Evolutionary conservation across 2,329 filamentous ascomycete species (phyloP).

Genomic region (Arthroderma sp.): DNA sequence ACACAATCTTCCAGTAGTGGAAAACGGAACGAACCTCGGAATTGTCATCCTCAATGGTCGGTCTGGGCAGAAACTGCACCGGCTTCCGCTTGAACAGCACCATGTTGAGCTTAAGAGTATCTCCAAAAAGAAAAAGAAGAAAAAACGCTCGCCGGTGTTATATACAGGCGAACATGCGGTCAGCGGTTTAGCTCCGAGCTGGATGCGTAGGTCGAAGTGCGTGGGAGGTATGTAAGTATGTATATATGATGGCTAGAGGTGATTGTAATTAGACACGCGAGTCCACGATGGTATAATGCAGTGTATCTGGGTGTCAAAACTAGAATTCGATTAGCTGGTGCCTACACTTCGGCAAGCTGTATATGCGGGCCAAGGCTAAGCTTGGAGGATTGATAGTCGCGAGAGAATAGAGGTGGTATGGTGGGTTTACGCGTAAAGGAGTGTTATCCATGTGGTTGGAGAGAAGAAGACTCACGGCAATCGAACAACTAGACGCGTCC

Average conservation of each 20-base stretch:
- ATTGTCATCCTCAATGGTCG: slow-evolving; percentile 64
- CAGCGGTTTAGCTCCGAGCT: not conserved
- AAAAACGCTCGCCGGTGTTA: too few species aligned
- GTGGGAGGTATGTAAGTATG: not conserved
- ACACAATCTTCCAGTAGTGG: too few species aligned
- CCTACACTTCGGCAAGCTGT: not conserved
- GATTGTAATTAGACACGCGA: not conserved
- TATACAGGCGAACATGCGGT: too few species aligned
- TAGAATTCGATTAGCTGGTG: not conserved
- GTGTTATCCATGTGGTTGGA: not conserved
- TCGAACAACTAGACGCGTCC: too few species aligned
- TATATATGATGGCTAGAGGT: not conserved
- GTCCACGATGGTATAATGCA: not conserved
- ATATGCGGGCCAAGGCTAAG: not conserved
- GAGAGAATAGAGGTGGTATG: not conserved
- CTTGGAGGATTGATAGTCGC: not conserved
- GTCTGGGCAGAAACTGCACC: slow-evolving; percentile 63
- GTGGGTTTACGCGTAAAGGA: not conserved
- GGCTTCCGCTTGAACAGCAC: slow-evolving; percentile 95
- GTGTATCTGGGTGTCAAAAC: too few species aligned
- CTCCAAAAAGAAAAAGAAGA: not conserved
- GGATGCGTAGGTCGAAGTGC: not conserved
- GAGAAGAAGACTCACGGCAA: not conserved
- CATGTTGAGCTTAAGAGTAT: slow-evolving; percentile 34
- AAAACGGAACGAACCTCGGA: slow-evolving; percentile 51